Percentiles rank a stretch among this genome's conserved stretches.
Conservation (phyloP, 176 grass and related monocot species). For the Cenchrus purpureus region DNA sequence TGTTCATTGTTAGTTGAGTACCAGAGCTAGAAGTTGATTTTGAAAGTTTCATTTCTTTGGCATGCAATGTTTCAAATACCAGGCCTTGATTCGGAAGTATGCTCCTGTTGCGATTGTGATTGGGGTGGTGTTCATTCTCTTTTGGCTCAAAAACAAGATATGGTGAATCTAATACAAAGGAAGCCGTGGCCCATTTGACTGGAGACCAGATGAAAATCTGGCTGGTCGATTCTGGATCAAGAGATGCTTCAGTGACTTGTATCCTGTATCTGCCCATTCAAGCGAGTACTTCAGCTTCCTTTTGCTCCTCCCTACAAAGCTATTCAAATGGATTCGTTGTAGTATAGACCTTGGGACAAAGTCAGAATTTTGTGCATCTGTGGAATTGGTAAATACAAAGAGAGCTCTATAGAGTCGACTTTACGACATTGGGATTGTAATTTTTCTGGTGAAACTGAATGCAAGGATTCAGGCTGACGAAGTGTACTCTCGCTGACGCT, state of each 20-base stretch:
- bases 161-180: constrained; percentile 59
- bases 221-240: constrained; percentile 37
- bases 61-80: background rate
- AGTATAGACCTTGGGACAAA: constrained; percentile 35
- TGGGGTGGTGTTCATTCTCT: constrained; percentile 69
- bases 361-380: constrained; percentile 24
- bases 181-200: constrained; percentile 11
- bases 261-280: constrained; percentile 65
- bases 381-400: constrained; percentile 45
- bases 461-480: constrained; percentile 19
- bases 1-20: background rate
- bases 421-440: constrained; percentile 13
- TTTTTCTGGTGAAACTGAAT: constrained; percentile 16
- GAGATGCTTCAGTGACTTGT: constrained; percentile 48
- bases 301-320: constrained; percentile 31
- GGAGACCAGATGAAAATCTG: background rate
- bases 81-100: constrained; percentile 81
- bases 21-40: background rate
- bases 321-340: constrained; percentile 50
- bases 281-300: constrained; percentile 45
- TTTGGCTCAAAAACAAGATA: constrained; percentile 80
- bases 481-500: background rate
- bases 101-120: constrained; percentile 76
- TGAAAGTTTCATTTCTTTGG: background rate
- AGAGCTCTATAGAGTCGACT: constrained; percentile 46